Evolutionary conservation across 2,329 filamentous ascomycete genomes (phyloP), one percentile per base, ranked within the genome.

Genomic region (Colletotrichum sojae): DNA sequence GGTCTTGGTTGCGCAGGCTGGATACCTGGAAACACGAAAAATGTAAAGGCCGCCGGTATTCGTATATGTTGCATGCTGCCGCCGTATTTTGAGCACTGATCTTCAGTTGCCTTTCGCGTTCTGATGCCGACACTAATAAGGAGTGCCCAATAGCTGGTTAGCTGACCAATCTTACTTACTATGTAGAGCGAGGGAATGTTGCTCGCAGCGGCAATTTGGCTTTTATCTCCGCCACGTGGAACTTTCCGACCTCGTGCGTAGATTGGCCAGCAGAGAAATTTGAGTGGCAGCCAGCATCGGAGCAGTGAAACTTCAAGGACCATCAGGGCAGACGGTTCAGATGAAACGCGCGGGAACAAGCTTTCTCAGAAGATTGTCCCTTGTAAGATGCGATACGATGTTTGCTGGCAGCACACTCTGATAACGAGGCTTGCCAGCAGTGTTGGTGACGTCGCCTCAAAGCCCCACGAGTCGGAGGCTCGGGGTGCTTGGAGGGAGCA

Each of bases 321-420:
- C 18, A 36, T 16, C 12, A 16, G 49, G 27, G 45, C 36, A 31
- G 8, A 36, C 43, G 18, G 55, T 55, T 61, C 54, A 66, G 66
- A 66, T 69, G 66, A 66, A 69, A 69, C 66, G 55, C 13, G 27
- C 49, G 39, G 55, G 61, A 60, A 66, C 54, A 66, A 60, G 51
- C 31, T 52, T 52, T 43, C 25, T 55, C 18, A 59, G 52, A 55
- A 55, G n/a, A n/a, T 16, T 10, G 36, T 43, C 49, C 49, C 36
- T 51, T 20, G 27, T 18, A 43, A 49, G 45, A 31, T 27, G 51
- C 62, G 43, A 40, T 18, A 45, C 20, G 31, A 36, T 36, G 10
- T 36, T 10, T 36, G 31, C 15, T 43, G 54, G 36, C 22, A 39
- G 27, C 40, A 18, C 46, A 54, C 20, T 6, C 15, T 27, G 15